Conservation (phyloP, 2,329 filamentous ascomycete species). For the Claviceps quebecensis region DNA sequence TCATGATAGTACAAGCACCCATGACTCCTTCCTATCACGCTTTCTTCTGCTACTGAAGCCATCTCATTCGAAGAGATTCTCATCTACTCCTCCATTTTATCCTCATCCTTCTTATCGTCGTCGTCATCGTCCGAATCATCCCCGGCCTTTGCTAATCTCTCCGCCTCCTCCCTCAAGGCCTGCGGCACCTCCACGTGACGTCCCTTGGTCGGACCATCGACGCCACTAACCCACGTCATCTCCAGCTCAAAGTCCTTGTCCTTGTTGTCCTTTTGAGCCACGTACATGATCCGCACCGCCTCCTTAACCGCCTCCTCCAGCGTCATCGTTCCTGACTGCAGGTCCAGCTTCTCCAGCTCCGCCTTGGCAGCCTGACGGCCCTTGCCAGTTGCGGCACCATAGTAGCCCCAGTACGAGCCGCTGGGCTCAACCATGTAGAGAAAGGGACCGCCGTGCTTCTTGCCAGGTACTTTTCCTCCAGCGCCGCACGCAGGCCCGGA, state of each 20-base stretch:
- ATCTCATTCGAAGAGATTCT: not conserved
- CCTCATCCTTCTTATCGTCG: constrained; percentile 47
- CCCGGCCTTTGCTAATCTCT: constrained; percentile 80
- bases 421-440: constrained; percentile 99
- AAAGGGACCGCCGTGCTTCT: constrained; percentile 73
- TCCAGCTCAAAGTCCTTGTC: constrained; percentile 99
- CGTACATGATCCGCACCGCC: constrained; percentile 91
- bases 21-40: not conserved
- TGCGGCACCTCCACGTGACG: constrained; percentile 87
- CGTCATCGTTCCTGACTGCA: constrained; percentile 61
- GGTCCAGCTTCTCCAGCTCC: constrained; percentile 93
- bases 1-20: constrained; percentile 21
- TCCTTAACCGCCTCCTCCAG: constrained; percentile 86
- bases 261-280: constrained; percentile 97
- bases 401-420: constrained; percentile 97
- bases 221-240: constrained; percentile 92
- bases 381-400: constrained; percentile 93
- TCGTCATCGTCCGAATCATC: constrained; percentile 81
- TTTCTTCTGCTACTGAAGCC: not conserved
- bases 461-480: constrained; percentile 64
- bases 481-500: constrained; percentile 63
- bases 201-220: constrained; percentile 79
- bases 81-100: constrained; percentile 80
- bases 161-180: constrained; percentile 79
- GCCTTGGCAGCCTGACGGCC: constrained; percentile 94